Evolutionary conservation across 306 rosid genomes (phyloP), one percentile per base, ranked within the genome.

Genomic region (Rosa rugosa): DNA sequence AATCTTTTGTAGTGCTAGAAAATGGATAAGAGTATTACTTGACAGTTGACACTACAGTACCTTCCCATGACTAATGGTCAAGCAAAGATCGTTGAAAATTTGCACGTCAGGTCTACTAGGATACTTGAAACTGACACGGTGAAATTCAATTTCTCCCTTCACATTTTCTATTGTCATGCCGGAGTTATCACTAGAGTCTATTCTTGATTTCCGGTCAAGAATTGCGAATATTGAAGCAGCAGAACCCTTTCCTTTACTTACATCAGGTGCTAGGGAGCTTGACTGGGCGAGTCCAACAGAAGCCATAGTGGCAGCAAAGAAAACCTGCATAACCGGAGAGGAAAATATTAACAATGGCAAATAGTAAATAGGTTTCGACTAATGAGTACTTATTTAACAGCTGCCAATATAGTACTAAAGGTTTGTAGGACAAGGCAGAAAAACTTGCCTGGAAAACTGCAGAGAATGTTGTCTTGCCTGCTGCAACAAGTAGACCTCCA

Each of bases 221-320:
- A 92, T 87, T 34, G 86, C 85, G 83, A 90, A 92, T 60, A 88
- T 71, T 38, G 97, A 92, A 83, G 88, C 89, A 22, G 84, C 88
- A 12, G 91, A 87, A 20, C 47, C 79, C 86, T 83, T 88, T 25
- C 94, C 88, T 81, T 88, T 92, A 81, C 84, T 84, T 40, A 84
- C 83, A 50, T 85, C 91, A 13, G 93, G 87, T 65, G 81, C 80
- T 75, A 84, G 17, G 50, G 91, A 83, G 79, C 89, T 59, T 4
- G 91, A 75, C 64, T 90, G 94, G 74, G 93, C 83, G 41, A 92
- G 36, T 76, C 88, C 90, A 1, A 80, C 0, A 11, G 94, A 85
- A 45, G 90, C 84, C 91, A 87, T 80, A 18, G 87, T 76, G 44
- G 88, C 85, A 63, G 86, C 80, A 70, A 78, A 92, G 82, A 90